A percentile compares a stretch with the other conserved stretches of the same genome.
Evolutionary conservation across 2,329 filamentous ascomycete genomes (phyloP).

Genomic region (Cordyceps javanica): DNA sequence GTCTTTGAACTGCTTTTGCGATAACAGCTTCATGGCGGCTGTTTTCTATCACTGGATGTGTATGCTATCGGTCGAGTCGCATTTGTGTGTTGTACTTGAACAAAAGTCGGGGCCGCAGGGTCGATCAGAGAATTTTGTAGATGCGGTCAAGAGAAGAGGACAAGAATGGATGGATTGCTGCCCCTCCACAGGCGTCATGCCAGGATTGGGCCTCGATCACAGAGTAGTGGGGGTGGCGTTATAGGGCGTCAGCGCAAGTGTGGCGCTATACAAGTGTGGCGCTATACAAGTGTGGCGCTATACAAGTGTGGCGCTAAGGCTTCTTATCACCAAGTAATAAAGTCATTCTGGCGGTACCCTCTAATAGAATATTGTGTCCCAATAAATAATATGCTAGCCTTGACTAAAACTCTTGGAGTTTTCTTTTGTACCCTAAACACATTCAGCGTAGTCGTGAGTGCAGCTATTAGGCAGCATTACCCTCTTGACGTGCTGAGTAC

Average conservation of each 20-base stretch:
- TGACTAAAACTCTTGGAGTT: too few relatives aligned
- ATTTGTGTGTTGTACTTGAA: not conserved
- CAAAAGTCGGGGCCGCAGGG: not conserved
- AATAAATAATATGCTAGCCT: too few relatives aligned
- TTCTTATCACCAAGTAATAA: not conserved
- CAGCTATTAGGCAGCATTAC: too few relatives aligned
- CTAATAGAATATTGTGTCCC: too few relatives aligned
- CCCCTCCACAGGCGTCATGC: not conserved
- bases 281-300: constrained; percentile 5
- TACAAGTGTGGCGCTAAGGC: constrained; percentile 3
- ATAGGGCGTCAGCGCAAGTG: not conserved
- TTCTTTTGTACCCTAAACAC: too few relatives aligned
- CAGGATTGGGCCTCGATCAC: not conserved
- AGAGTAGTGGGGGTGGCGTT: constrained; percentile 9
- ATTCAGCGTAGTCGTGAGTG: too few relatives aligned
- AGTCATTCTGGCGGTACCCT: too few relatives aligned
- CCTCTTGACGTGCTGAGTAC: too few relatives aligned
- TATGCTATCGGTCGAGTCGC: not conserved
- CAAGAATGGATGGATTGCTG: not conserved
- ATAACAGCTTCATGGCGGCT: constrained; percentile 34
- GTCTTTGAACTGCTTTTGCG: constrained; percentile 31
- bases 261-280: constrained; percentile 6
- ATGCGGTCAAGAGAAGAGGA: constrained; percentile 5
- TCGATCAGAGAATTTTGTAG: not conserved
- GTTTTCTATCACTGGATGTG: not conserved